Evolutionary conservation across 768 basidiomycete species (phyloP).

Genomic region (Lactarius trivialis): DNA sequence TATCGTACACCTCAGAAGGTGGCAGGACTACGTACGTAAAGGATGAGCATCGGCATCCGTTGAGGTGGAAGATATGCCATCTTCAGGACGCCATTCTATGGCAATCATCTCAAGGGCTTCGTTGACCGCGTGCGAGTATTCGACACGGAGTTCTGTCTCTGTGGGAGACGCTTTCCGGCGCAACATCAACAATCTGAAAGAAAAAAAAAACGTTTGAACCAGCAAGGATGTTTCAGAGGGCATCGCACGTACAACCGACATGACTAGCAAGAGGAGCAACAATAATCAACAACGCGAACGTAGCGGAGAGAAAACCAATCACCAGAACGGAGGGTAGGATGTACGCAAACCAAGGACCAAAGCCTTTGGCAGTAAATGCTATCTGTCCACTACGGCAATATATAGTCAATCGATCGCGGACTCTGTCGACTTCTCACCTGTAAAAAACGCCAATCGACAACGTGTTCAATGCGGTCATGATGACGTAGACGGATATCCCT

Average conservation of each 20-base stretch:
- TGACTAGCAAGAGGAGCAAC: not conserved
- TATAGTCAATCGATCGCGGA: not conserved
- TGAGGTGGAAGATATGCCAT: not conserved
- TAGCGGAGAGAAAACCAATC: not conserved
- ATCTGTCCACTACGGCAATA: constrained; percentile 1
- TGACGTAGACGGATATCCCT: constrained; percentile 20
- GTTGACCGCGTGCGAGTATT: constrained; percentile 3
- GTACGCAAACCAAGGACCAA: constrained; percentile 20
- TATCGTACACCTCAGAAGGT: not conserved
- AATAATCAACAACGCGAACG: not conserved
- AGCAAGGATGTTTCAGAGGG: not conserved
- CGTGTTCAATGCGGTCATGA: constrained; percentile 18
- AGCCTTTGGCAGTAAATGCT: too few species aligned
- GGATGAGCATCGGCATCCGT: not conserved
- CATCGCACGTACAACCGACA: constrained; percentile 12
- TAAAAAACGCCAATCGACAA: constrained; percentile 18
- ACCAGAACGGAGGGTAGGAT: constrained; percentile 18
- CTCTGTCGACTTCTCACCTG: constrained; percentile 1
- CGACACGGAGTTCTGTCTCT: constrained; percentile 8
- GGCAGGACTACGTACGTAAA: not conserved
- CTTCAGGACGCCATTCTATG: not conserved
- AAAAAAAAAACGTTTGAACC: not conserved
- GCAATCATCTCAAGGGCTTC: constrained; percentile 17
- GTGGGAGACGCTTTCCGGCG: constrained; percentile 18
- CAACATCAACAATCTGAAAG: constrained; percentile 15